phyloP scores from a whole-genome alignment of 352 stramenopile species.

The Globisporangium alternatum region DNA sequence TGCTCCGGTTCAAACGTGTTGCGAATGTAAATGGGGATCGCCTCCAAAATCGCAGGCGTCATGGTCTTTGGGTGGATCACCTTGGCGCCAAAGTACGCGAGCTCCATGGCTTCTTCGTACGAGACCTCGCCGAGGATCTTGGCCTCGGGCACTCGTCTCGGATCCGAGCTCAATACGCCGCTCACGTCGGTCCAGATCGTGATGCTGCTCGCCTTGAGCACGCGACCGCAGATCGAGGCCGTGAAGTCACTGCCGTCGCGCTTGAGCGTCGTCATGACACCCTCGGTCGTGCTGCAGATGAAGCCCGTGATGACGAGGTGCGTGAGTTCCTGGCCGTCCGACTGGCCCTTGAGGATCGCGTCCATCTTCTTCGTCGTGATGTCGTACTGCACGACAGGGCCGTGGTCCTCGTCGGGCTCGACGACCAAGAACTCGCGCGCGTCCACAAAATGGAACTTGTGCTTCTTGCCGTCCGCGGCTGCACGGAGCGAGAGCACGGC shows the following conservation, averaged over 20 bases:
- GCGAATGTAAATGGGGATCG: conserved; percentile 96
- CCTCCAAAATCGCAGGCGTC: conserved; percentile 83
- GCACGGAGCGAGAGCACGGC: conserved; percentile 57
- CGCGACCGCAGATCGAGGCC: conserved; percentile 94
- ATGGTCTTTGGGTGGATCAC: conserved; percentile 98
- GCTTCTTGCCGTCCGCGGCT: conserved; percentile 40
- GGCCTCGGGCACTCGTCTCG: conserved; percentile 91
- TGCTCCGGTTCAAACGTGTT: conserved; percentile 95
- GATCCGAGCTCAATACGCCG: conserved; percentile 94
- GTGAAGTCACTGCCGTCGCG: conserved; percentile 96
- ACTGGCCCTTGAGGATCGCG: conserved; percentile 35
- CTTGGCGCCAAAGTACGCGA: conserved; percentile 98
- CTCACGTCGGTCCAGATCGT: conserved; percentile 98
- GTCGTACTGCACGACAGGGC: conserved; percentile 77
- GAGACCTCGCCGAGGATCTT: conserved; percentile 90
- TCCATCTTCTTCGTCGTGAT: conserved; percentile 64
- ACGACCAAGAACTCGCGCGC: conserved; percentile 88
- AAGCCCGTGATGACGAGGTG: conserved; percentile 96
- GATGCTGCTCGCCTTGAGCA: conserved; percentile 89
- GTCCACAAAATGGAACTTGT: conserved; percentile 91
- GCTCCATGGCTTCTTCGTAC: conserved; percentile 98
- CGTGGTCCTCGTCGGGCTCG: conserved; percentile 74
- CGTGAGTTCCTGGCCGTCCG: conserved; percentile 38
- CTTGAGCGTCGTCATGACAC: conserved; percentile 96
- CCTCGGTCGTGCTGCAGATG: conserved; percentile 93